Evolutionary conservation across 2,329 filamentous ascomycete genomes (phyloP).

Genomic region (Colletotrichum shisoi): DNA sequence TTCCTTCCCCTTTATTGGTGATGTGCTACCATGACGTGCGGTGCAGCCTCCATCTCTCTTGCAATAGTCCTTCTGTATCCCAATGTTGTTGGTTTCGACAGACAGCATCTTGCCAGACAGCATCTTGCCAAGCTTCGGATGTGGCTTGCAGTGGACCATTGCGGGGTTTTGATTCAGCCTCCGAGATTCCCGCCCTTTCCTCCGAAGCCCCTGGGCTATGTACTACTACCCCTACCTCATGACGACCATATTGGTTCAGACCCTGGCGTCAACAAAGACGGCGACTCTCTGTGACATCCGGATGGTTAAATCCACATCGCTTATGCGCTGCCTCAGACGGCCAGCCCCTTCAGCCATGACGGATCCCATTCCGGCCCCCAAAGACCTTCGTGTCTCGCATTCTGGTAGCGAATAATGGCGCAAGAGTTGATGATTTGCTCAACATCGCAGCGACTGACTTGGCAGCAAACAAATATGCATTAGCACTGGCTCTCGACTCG

Average conservation of each 20-base stretch:
- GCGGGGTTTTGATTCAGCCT: slow-evolving; percentile 12
- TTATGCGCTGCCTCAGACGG: slow-evolving; percentile 8
- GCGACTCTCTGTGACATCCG: background rate
- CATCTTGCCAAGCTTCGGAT: slow-evolving; percentile 14
- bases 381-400: slow-evolving; percentile 18
- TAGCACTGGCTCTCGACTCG: slow-evolving; percentile 9
- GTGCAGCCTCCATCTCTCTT: slow-evolving; percentile 14
- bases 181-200: background rate
- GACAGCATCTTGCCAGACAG: no score
- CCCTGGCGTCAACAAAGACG: slow-evolving; percentile 14
- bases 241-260: background rate
- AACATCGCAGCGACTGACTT: background rate
- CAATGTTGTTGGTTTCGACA: background rate
- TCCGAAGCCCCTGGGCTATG: background rate
- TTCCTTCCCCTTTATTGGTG: slow-evolving; percentile 14
- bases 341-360: slow-evolving; percentile 5
- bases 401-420: slow-evolving; percentile 23
- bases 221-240: background rate
- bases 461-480: background rate
- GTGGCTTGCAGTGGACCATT: slow-evolving; percentile 5
- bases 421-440: slow-evolving; percentile 3
- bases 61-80: background rate
- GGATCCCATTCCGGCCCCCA: slow-evolving; percentile 18
- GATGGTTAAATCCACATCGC: slow-evolving; percentile 12
- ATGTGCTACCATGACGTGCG: slow-evolving; percentile 12